Base-by-base conservation (phyloP, 129 eudicot species). In the Helichrysum umbraculigerum region DNA sequence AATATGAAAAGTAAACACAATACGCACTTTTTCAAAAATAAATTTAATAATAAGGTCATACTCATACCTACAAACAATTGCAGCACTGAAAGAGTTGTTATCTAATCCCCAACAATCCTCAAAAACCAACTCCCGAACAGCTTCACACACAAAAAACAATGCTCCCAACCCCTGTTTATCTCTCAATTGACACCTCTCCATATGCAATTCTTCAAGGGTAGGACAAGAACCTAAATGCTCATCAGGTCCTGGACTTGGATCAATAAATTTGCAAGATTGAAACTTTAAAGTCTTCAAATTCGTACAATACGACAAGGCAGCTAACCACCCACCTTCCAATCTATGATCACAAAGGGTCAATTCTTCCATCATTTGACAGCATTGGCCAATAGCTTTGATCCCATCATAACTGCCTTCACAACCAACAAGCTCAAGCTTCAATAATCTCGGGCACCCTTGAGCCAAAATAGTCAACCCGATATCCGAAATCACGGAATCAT, bases 381-480 rank as follows among this genome's bases (percentile, higher is more conserved):
- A 94, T 68, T 91, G 97, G 0, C 99, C 99, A 37, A 94, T 86
- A 2, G 99, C 99, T 82, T 88, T 94, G 14, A 94, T 85, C 80
- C 99, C 99, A 63, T 91, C 97, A 73, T 89, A 94, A 81, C 99
- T 94, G 37, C 99, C 99, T 82, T 94, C 99, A 71, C 99, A 94
- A 25, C 99, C 99, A 32, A 83, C 96, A 39, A 94, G 84, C 85
- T 94, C 99, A 71, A 94, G 90, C 86, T 89, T 91, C 66, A 94
- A 37, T 52, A 94, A 80, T 47, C 99, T 76, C 35, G 84, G 86
- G 85, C 99, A 94, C 47, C 91, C 99, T 65, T 94, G 99, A 1
- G 99, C 99, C 83, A 94, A 75, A 50, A 94, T 87, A 0, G 99
- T 94, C 81, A 94, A 66, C 76, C 97, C 99, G 63, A 94, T 94